Evolutionary conservation across 2,329 filamentous ascomycete species (phyloP).

Genomic region (Paecilomyces niveus): DNA sequence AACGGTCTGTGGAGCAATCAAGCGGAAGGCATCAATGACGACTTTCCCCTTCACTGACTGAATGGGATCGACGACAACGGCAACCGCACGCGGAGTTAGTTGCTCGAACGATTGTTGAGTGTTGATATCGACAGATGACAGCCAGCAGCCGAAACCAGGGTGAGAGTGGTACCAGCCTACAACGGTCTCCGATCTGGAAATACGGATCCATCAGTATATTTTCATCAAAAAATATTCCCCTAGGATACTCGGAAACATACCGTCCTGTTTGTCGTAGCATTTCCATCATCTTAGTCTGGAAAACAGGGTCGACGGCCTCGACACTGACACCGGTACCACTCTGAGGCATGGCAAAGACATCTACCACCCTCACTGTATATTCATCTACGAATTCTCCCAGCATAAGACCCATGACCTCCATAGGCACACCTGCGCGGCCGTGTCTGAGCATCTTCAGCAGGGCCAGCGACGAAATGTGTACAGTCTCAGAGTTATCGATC

Average conservation of each 20-base stretch:
- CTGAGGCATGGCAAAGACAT: slow-evolving; percentile 99
- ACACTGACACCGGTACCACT: slow-evolving; percentile 97
- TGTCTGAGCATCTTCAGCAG: slow-evolving; percentile 98
- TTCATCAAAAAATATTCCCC: neutral
- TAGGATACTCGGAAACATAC: slow-evolving; percentile 42
- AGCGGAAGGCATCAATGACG: slow-evolving; percentile 96
- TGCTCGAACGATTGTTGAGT: slow-evolving; percentile 99
- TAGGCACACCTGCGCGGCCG: slow-evolving; percentile 92
- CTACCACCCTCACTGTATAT: slow-evolving; percentile 95
- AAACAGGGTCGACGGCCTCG: slow-evolving; percentile 95
- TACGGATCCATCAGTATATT: slow-evolving; percentile 6
- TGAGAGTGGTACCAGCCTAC: slow-evolving; percentile 99
- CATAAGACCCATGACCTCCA: slow-evolving; percentile 99
- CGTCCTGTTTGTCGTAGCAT: slow-evolving; percentile 96
- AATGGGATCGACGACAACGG: slow-evolving; percentile 96
- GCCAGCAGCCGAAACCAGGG: slow-evolving; percentile 98
- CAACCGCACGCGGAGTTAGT: slow-evolving; percentile 90
- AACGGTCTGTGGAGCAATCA: slow-evolving; percentile 95
- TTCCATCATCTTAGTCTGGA: slow-evolving; percentile 99
- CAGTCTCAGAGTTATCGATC: slow-evolving; percentile 98
- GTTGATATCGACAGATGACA: slow-evolving; percentile 98
- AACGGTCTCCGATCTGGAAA: slow-evolving; percentile 77
- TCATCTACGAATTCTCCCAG: slow-evolving; percentile 97
- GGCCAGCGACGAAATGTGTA: slow-evolving; percentile 96
- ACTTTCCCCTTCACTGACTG: slow-evolving; percentile 99